These are phyloP conservation scores for Metarhizium rileyi DNA, from an alignment of 2,329 filamentous ascomycete species.

Conservation along the genomic window DNA sequence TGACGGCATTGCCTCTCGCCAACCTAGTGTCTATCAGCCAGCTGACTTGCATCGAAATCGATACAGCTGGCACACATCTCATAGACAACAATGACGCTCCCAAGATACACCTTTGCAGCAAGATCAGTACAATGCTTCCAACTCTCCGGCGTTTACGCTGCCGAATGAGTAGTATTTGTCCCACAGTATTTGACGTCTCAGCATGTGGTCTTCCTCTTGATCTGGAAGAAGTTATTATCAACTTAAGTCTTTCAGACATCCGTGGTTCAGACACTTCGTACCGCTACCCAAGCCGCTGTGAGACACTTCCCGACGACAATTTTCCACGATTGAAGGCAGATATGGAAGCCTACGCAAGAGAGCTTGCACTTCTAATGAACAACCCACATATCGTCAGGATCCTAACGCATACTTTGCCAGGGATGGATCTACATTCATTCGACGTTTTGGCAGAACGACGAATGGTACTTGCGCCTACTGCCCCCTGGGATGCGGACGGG, in stretches of 20 bases:
- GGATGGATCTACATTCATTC: constrained; percentile 4
- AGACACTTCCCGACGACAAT: background rate
- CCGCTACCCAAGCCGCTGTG: constrained; percentile 2
- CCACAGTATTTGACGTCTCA: constrained; percentile 2
- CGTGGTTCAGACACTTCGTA: constrained; percentile 5
- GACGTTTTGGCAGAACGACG: constrained; percentile 5
- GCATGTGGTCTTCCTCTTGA: background rate
- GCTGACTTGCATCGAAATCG: constrained; percentile 8
- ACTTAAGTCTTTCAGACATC: constrained; percentile 7
- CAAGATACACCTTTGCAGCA: constrained; percentile 4
- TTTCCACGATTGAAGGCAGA: constrained; percentile 6
- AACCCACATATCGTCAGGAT: constrained; percentile 7
- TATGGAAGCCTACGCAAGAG: constrained; percentile 5
- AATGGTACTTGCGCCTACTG: constrained; percentile 3
- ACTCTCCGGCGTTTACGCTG: constrained; percentile 8
- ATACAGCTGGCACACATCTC: constrained; percentile 5
- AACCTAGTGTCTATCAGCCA: constrained; percentile 5
- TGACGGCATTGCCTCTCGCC: constrained; percentile 3
- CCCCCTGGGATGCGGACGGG: constrained; percentile 7
- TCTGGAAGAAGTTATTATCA: constrained; percentile 6
- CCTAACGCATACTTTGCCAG: constrained; percentile 8
- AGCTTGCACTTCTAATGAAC: constrained; percentile 3
- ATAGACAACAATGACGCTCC: background rate
- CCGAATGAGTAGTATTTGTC: constrained; percentile 7
- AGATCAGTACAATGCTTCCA: constrained; percentile 4